These are phyloP conservation scores for Elymus sibiricus DNA, from an alignment of 176 grass and related monocot genomes.

Conservation along the genomic window DNA sequence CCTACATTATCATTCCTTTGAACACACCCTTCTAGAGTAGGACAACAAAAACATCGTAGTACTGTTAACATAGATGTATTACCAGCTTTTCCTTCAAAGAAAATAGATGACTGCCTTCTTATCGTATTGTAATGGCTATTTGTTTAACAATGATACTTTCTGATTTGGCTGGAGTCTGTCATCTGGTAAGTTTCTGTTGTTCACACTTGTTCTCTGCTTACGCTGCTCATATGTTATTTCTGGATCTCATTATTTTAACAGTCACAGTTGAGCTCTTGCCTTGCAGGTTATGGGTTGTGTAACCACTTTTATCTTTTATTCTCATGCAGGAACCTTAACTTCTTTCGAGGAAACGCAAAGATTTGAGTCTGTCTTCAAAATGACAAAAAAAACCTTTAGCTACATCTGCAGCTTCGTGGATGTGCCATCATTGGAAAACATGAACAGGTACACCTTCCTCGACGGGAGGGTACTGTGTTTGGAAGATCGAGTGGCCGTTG, in stretches of 20 bases:
- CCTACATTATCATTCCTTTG: not conserved
- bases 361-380: not conserved
- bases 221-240: not conserved
- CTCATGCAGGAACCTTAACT: not conserved
- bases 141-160: not conserved
- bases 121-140: not conserved
- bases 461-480: not conserved
- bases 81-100: not conserved
- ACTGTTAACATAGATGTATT: not conserved
- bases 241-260: not conserved
- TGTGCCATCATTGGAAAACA: not conserved
- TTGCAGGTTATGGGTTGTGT: not conserved
- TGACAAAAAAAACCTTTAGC: not conserved
- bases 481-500: conserved; percentile 41
- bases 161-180: not conserved
- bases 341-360: not conserved
- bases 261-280: not conserved
- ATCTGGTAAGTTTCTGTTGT: not conserved
- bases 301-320: not conserved
- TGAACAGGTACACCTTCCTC: not conserved
- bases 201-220: not conserved
- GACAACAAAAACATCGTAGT: too few relatives aligned
- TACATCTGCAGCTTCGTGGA: not conserved
- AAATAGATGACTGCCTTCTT: not conserved
- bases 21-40: not conserved